Percentiles rank a stretch among this genome's conserved stretches.
Conservation (phyloP, 495 filamentous ascomycete species). For the Neurospora pannonica region DNA sequence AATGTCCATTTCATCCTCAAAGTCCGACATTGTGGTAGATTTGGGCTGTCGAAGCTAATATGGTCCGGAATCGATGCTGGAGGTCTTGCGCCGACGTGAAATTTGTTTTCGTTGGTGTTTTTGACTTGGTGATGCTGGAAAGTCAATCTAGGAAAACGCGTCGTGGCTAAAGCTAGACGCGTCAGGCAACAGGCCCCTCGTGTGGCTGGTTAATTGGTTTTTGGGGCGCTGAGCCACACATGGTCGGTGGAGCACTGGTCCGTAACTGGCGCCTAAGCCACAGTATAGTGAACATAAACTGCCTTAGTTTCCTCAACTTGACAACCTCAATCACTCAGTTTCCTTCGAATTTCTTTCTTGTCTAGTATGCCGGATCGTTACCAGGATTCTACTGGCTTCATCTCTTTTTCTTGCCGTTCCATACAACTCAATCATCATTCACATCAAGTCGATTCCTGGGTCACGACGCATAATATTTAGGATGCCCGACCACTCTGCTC, state of each 20-base stretch:
- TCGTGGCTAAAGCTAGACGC: not conserved
- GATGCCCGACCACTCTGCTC: not conserved
- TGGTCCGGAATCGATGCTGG: not conserved
- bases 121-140: not conserved
- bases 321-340: too few species aligned
- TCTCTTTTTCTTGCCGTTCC: too few species aligned
- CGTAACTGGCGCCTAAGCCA: not conserved
- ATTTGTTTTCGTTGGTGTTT: not conserved
- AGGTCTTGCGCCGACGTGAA: not conserved
- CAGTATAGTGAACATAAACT: not conserved
- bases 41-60: not conserved
- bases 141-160: not conserved
- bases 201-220: not conserved
- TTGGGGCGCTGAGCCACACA: not conserved
- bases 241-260: not conserved
- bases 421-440: too few species aligned
- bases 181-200: not conserved
- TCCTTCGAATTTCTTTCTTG: too few species aligned
- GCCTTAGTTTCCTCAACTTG: too few species aligned
- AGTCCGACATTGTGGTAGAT: slow-evolving; percentile 65
- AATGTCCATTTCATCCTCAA: slow-evolving; percentile 79
- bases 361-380: too few species aligned
- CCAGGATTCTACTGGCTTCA: too few species aligned
- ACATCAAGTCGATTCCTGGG: too few species aligned
- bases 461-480: not conserved